Base-by-base conservation (phyloP, 768 basidiomycete genomes). In the Phaeotremella skinneri region DNA sequence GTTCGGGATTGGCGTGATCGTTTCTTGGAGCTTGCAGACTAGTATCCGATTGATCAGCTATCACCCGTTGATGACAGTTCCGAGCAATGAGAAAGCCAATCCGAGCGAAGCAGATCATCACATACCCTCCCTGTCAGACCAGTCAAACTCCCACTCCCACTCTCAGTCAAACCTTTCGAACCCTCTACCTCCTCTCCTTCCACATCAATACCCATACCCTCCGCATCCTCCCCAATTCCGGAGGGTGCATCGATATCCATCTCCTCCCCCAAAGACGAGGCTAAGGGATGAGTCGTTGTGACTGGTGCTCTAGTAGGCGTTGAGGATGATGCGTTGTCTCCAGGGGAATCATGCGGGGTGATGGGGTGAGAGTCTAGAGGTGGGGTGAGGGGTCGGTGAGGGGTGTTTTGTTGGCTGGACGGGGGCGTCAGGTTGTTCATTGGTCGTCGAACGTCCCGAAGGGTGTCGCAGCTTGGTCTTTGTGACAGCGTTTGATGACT, bases 381-480 rank as follows among this genome's bases (percentile, higher is more conserved):
- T 45, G 37, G 23, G 20, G 45, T 49, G 11, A 51, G 37, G 1
- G 50, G 41, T 7, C 66, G 62, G 20, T 49, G 49, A 4, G 67
- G 64, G 2, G 67, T 69, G 30, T 56, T 61, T 11, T 60, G 30
- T 50, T 69, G 47, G 7, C 64, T 66, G 17, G 64, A 58, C 29
- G 67, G 67, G 25, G 67, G 67, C 2, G 67, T 69, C 31, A 69
- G 61, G 5, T 65, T 58, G 21, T 62, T 52, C 67, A 69, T 69
- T 1, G 31, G n/a, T n/a, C n/a, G n/a, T n/a, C n/a, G n/a, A n/a
- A n/a, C n/a, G n/a, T n/a, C n/a, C n/a, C n/a, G n/a, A n/a, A n/a
- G n/a, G n/a, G n/a, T n/a, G n/a, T n/a, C n/a, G n/a, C n/a, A n/a
- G n/a, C n/a, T n/a, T n/a, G n/a, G n/a, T n/a, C n/a, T n/a, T n/a